Conservation (phyloP, 345 rosid species). For the Syzygium grande region DNA sequence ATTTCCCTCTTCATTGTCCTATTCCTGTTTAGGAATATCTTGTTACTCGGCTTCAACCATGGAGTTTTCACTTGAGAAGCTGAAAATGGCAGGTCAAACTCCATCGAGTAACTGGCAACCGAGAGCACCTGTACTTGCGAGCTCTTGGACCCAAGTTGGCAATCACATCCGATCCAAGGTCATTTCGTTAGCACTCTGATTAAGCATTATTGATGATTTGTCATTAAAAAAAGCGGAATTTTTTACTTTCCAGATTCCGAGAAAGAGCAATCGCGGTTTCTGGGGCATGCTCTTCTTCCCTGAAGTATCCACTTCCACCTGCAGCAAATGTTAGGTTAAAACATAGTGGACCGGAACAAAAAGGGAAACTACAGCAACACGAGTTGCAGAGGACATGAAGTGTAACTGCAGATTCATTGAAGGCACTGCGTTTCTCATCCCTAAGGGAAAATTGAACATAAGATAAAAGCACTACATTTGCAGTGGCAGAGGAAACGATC, state of each 20-base stretch:
- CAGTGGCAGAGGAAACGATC: background rate
- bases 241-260: background rate
- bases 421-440: background rate
- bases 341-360: background rate
- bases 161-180: background rate
- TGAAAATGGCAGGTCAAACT: background rate
- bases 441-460: background rate
- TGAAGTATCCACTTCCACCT: background rate
- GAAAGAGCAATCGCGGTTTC: background rate
- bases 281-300: background rate
- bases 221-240: background rate
- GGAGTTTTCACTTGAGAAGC: background rate
- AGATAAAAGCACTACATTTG: background rate
- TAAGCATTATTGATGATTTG: background rate
- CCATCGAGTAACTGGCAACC: background rate
- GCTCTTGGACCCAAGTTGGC: background rate
- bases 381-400: background rate
- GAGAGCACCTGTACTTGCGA: background rate
- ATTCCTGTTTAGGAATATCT: background rate
- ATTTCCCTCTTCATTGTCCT: background rate
- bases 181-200: background rate
- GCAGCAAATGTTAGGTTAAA: background rate
- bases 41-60: background rate
- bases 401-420: background rate
- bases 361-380: background rate